Conservation (phyloP, 2,329 filamentous ascomycete genomes). For the Furcasterigmium sp. region DNA sequence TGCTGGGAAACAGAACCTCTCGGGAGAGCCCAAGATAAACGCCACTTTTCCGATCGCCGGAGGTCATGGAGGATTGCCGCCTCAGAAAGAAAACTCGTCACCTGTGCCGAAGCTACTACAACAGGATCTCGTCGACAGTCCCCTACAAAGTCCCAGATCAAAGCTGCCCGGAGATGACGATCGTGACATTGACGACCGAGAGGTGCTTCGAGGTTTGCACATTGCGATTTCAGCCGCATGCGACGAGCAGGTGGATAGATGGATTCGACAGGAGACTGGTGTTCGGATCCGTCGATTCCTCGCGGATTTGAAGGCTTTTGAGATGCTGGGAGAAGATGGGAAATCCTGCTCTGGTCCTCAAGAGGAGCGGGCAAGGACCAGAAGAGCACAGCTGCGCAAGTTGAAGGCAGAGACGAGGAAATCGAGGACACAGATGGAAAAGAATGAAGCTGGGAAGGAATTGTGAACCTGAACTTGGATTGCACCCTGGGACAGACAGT, state of each 20-base stretch:
- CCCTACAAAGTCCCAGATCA: neutral
- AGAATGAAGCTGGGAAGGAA: neutral
- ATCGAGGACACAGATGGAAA: conserved; percentile 12
- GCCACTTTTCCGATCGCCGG: too few species aligned
- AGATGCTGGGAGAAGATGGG: conserved; percentile 33
- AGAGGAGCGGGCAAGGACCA: conserved; percentile 19
- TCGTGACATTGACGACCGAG: conserved; percentile 37
- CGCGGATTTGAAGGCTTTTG: conserved; percentile 47
- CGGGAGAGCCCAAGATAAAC: too few species aligned
- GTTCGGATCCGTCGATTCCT: conserved; percentile 48
- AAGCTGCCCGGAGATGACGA: conserved; percentile 26
- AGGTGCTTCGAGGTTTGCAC: conserved; percentile 49
- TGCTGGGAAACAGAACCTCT: too few species aligned
- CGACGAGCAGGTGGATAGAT: conserved; percentile 46
- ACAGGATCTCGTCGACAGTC: too few species aligned
- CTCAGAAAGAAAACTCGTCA: too few species aligned
- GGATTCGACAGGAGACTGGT: conserved; percentile 46
- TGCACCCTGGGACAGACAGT: too few species aligned
- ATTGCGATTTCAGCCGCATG: conserved; percentile 52
- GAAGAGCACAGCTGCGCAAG: conserved; percentile 25
- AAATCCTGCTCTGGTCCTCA: conserved; percentile 15
- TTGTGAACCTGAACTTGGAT: too few species aligned
- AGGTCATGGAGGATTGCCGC: too few species aligned
- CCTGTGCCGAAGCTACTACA: too few species aligned
- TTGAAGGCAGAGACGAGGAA: conserved; percentile 29